Conservation (phyloP, 208 protist genomes). For the Crithidia sp. region DNA sequence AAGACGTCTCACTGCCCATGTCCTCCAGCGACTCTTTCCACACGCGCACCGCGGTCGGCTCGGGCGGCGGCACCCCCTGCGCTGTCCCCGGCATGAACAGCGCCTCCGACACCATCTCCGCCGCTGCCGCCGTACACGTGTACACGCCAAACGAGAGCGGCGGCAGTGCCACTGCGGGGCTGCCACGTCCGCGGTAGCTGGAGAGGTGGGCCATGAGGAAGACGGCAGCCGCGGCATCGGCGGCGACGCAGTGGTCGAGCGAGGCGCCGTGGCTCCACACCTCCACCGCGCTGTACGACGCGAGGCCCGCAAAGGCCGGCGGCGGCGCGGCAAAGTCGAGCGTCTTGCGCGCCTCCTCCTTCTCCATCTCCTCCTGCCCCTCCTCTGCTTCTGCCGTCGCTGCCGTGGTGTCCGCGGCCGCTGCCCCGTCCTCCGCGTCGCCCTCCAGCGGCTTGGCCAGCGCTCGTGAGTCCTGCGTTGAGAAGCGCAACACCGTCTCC, state of each 20-base stretch:
- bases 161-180: neutral
- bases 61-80: conserved; percentile 2
- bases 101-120: conserved; percentile 31
- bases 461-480: conserved; percentile 35
- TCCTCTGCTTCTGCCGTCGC: conserved; percentile 13
- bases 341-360: conserved; percentile 1
- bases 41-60: conserved; percentile 23
- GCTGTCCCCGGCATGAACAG: neutral
- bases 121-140: conserved; percentile 34
- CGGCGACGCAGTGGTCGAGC: conserved; percentile 33
- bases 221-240: conserved; percentile 59
- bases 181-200: conserved; percentile 29
- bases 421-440: conserved; percentile 22
- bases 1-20: conserved; percentile 32
- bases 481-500: conserved; percentile 51
- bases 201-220: conserved; percentile 59
- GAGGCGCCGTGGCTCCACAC: conserved; percentile 82
- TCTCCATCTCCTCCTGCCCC: conserved; percentile 14
- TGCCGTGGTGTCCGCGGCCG: neutral
- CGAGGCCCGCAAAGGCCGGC: conserved; percentile 55
- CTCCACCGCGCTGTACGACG: conserved; percentile 66
- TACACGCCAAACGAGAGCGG: conserved; percentile 31
- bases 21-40: conserved; percentile 41
- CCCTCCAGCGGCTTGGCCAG: conserved; percentile 17
- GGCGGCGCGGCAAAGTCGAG: conserved; percentile 19